A percentile compares a stretch with the other conserved stretches of the same genome.
These are phyloP conservation scores for Lanmaoa rubissima DNA, from an alignment of 768 basidiomycete species.

Conservation along the genomic window DNA sequence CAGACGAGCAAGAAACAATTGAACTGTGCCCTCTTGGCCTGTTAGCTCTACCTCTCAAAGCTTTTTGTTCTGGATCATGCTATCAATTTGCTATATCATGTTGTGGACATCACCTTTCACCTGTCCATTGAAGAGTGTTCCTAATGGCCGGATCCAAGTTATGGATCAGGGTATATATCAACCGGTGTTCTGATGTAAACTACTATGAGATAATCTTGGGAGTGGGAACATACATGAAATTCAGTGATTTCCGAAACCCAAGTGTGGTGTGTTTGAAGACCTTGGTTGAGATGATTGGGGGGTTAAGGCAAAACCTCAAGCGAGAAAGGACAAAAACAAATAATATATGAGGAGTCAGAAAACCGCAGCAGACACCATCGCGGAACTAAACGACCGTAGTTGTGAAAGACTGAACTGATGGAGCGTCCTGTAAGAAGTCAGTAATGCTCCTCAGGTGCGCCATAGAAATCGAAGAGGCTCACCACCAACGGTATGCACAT, in stretches of 20 bases:
- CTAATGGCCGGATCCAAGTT: slow-evolving; percentile 2
- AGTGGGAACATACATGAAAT: slow-evolving; percentile 8
- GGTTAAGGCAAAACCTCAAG: slow-evolving; percentile 9
- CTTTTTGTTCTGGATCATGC: slow-evolving; percentile 4
- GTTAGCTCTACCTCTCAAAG: background rate
- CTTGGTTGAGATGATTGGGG: background rate
- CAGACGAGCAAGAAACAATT: background rate
- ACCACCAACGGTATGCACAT: slow-evolving; percentile 25
- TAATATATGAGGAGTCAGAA: slow-evolving; percentile 15
- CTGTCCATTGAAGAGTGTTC: background rate
- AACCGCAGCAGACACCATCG: slow-evolving; percentile 24
- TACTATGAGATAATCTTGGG: slow-evolving; percentile 9
- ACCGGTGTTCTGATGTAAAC: slow-evolving; percentile 11
- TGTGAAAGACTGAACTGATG: slow-evolving; percentile 25
- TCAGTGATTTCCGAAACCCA: slow-evolving; percentile 8
- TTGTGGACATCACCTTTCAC: background rate
- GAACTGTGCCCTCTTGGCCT: background rate
- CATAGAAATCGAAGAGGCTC: background rate
- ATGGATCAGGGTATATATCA: slow-evolving; percentile 17
- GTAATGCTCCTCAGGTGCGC: background rate
- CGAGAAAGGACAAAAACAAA: slow-evolving; percentile 19
- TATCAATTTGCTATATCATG: background rate
- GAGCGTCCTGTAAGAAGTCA: slow-evolving; percentile 1
- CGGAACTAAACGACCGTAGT: slow-evolving; percentile 35
- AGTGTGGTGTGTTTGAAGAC: background rate